Base-by-base conservation (phyloP, 75 land plant species). In the Pinus taeda region DNA sequence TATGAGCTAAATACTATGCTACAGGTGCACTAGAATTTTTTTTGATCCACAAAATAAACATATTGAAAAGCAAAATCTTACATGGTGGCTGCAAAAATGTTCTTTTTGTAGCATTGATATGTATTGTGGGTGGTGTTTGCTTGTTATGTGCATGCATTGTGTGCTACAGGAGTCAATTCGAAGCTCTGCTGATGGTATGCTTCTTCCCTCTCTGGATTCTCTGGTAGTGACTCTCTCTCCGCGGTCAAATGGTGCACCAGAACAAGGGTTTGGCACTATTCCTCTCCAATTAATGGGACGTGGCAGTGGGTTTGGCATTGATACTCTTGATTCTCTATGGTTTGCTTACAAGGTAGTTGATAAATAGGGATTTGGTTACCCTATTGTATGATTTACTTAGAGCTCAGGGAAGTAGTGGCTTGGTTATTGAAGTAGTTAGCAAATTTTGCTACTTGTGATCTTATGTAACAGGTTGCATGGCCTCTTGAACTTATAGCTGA, bases 401-500 rank as follows among this genome's bases (percentile, higher is more conserved):
- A 56, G 22, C 53, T 22, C 60, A 57, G 59, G 15, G 24, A 7
- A 62, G 15, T 58, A 57, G 55, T 24, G 29, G 37, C 58, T 71
- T 53, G 58, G 58, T 26, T 57, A 26, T 59, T 78, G 24, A 42
- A 42, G 13, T n/a, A 69, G 49, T 42, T 17, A 42, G 71, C 71
- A 37, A n/a, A 37, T 69, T 36, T 18, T 65, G 4, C 74, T 81
- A 24, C 21, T 33, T 76, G n/a, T 49, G 57, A 64, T 42, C 22
- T 77, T 15, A 42, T 66, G 11, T 71, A 26, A 60, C 75, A 96
- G 99, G 98, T 96, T 30, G 79, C 99, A 29, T 94, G 99, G 99
- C 99, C 99, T 37, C 90, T 96, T 79, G 97, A 96, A 73, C 93
- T 96, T 53, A 96, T 96, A 74, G 91, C 91, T 67, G 93, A 94